Evolutionary conservation across 1,284 basidiomycete species (phyloP), one percentile per base, ranked within the genome.

Genomic region (Boletus mariae): DNA sequence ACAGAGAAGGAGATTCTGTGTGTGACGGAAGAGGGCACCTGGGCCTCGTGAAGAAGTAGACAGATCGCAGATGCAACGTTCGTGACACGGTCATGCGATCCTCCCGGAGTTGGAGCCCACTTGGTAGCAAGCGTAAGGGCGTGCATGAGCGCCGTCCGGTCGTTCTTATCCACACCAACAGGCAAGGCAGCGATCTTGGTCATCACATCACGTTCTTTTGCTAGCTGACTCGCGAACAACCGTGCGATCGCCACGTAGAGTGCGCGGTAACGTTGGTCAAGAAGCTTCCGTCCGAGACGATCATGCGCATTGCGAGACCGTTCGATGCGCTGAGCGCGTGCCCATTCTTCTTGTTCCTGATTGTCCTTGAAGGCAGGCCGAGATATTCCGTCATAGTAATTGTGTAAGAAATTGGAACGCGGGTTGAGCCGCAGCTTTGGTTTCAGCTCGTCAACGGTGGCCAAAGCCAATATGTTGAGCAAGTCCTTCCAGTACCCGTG

Each of bases 401-500:
- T 62, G 56, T 78, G 75, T 25, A 77, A 67, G 62, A 79, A 64
- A 34, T 54, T 59, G 6, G 60, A 58, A 17, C 47, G 51, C 8
- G 48, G 53, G 44, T 34, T 1, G 5, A 58, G 49, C 5, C 41
- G 10, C 8, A 28, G 3, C 7, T 25, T 44, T 28, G 66, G 60
- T 20, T 55, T 52, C 34, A 86, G 73, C 54, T 84, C 69, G 54
- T 75, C 76, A 10, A 74, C 62, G 0, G 77, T 73, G 3, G 80
- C 81, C 37, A 87, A 71, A 5, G 76, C 74, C 11, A 86, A 68
- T 49, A 87, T 79, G 51, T 85, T 84, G 44, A 85, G 74, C 23
- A 86, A 71, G 57, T 86, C 84, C 64, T 86, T 87, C 80, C 82
- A 86, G 60, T 82, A 86, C 0, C 84, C 85, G 53, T 86, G 83